Conservation (phyloP, 768 basidiomycete species). For the Kwoniella dendrophila region DNA sequence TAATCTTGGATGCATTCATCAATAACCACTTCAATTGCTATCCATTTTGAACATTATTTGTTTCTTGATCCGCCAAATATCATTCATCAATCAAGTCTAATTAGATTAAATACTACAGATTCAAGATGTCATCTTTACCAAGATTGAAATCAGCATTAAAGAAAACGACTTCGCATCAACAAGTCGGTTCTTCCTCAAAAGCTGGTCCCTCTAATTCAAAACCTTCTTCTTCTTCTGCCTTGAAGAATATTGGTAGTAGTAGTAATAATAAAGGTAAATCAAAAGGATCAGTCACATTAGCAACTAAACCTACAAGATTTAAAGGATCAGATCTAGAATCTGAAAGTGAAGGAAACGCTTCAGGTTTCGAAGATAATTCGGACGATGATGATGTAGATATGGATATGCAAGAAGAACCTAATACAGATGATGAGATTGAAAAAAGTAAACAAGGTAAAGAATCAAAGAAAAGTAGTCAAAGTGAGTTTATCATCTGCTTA, state of each 20-base stretch:
- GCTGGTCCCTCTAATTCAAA: slow-evolving; percentile 16
- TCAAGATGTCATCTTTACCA: slow-evolving; percentile 7
- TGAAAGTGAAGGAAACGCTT: slow-evolving; percentile 33
- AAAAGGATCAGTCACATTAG: slow-evolving; percentile 9
- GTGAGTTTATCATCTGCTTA: slow-evolving; percentile 31
- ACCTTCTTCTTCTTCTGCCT: not conserved
- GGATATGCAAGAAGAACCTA: slow-evolving; percentile 24
- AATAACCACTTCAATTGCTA: not conserved
- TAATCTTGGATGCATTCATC: not conserved
- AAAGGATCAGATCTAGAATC: slow-evolving; percentile 23
- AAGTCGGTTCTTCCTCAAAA: not conserved
- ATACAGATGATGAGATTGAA: slow-evolving; percentile 54
- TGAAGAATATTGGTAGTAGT: too few species aligned
- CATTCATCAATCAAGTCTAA: not conserved
- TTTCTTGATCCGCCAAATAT: slow-evolving; percentile 5
- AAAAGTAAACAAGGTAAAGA: slow-evolving; percentile 40
- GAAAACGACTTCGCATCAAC: not conserved
- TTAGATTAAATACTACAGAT: not conserved
- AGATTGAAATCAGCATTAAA: slow-evolving; percentile 22
- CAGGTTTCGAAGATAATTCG: slow-evolving; percentile 28
- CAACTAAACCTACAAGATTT: slow-evolving; percentile 4
- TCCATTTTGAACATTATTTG: not conserved
- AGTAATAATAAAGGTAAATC: slow-evolving; percentile 12
- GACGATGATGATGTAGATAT: slow-evolving; percentile 50
- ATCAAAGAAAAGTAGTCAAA: slow-evolving; percentile 45